These are phyloP conservation scores for Tillandsia leiboldiana DNA, from an alignment of 176 grass and related monocot genomes.

Conservation along the genomic window DNA sequence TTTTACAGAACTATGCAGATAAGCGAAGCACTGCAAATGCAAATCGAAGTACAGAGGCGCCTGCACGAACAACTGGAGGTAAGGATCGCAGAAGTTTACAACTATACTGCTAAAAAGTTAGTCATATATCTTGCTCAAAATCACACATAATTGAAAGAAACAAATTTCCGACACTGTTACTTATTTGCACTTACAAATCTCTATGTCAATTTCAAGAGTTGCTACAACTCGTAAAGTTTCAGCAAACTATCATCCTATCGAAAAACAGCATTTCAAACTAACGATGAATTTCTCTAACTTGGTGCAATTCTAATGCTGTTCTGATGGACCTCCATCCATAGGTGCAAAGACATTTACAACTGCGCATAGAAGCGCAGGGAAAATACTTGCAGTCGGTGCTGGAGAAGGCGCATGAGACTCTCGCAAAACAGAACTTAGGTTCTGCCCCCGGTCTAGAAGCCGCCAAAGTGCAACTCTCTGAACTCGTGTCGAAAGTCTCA, in stretches of 20 bases:
- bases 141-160: not conserved
- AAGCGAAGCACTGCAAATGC: slow-evolving; percentile 80
- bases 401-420: slow-evolving; percentile 87
- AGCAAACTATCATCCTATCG: too few relatives aligned
- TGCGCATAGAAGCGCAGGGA: slow-evolving; percentile 92
- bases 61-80: slow-evolving; percentile 93
- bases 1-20: slow-evolving; percentile 53
- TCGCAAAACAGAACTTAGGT: slow-evolving; percentile 51
- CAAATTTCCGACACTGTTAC: too few relatives aligned
- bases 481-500: slow-evolving; percentile 78
- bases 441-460: slow-evolving; percentile 39
- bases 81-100: slow-evolving; percentile 4
- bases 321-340: slow-evolving; percentile 16
- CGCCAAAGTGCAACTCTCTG: slow-evolving; percentile 70
- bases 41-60: slow-evolving; percentile 95
- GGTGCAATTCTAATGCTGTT: not conserved
- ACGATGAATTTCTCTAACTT: too few relatives aligned
- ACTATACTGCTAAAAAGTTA: not conserved
- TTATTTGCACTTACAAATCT: too few relatives aligned
- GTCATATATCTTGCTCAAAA: not conserved
- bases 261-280: too few relatives aligned
- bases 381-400: slow-evolving; percentile 92
- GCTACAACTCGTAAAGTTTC: too few relatives aligned
- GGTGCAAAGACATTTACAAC: slow-evolving; percentile 89
- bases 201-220: too few relatives aligned